Evolutionary conservation across 2,329 filamentous ascomycete genomes (phyloP), one percentile per base, ranked within the genome.

Genomic region (Cordyceps javanica): DNA sequence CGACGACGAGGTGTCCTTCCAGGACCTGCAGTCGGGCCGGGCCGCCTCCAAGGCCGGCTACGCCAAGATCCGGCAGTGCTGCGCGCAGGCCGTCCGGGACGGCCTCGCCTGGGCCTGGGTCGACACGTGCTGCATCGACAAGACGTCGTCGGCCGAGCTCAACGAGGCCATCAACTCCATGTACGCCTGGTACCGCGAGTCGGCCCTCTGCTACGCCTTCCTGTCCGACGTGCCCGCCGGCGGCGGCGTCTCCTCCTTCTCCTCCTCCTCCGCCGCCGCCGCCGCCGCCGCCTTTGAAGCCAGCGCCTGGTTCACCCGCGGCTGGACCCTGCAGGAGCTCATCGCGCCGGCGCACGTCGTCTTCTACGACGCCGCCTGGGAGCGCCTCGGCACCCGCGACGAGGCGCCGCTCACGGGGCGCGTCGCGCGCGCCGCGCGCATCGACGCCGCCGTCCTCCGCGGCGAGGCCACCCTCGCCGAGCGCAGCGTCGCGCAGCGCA

Each of bases 321-420:
- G 70, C n/a, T 82, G 83, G 65, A 89, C 85, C 0, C 72, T 87
- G 61, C 87, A 87, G 66, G 84, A 90, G 69, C 84, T 88, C 0
- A 76, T 90, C 5, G 87, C 71, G 0, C 70, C 70, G 1, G 19
- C 16, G 1, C 41, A 60, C 0, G 21, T 73, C 0, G 23, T 59
- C 3, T 73, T 75, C 58, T 72, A 65, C 60, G 61, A 68, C 38
- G 11, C 16, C 0, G 45, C 51, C 2, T 74, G 70, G 72, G 23
- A 32, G 0, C 54, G 42, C 1, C 56, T 70, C 2, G 70, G 69
- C 2, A 63, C 61, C 14, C 52, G 52, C 28, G 52, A 55, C 2
- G 69, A 66, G 49, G 23, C 41, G 2, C 50, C 58, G 1, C 41
- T 69, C 6, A 41, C 48, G 2, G n/a, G 44, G 1, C 10, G 46